Conservation (phyloP, 2,329 filamentous ascomycete species). For the Chrysosporium keratinophilum region DNA sequence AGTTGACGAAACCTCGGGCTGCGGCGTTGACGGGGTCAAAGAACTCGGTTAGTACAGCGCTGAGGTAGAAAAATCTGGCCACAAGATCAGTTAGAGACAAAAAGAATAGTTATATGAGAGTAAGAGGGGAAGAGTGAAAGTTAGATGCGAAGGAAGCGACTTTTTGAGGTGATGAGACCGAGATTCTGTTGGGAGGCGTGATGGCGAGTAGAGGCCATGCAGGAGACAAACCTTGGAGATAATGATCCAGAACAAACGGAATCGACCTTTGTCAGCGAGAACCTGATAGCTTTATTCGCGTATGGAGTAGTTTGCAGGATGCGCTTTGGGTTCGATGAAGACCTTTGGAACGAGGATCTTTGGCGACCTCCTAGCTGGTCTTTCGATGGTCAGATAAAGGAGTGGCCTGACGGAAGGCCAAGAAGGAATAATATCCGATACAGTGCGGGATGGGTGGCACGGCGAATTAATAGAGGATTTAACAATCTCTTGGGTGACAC, state of each 20-base stretch:
- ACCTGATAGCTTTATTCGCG: neutral
- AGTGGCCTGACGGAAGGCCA: slow-evolving; percentile 8
- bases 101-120: neutral
- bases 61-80: neutral
- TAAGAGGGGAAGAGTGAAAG: neutral
- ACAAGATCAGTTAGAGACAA: neutral
- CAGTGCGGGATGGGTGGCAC: neutral
- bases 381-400: neutral
- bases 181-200: neutral
- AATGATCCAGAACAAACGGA: neutral
- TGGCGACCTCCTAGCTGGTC: neutral
- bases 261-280: neutral
- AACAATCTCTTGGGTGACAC: neutral
- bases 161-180: neutral
- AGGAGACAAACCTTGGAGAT: neutral
- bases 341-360: neutral
- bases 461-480: neutral
- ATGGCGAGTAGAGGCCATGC: neutral
- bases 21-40: too few relatives aligned
- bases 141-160: neutral
- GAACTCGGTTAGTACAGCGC: neutral
- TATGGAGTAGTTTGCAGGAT: neutral
- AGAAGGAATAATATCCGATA: slow-evolving; percentile 3
- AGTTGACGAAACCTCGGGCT: too few relatives aligned
- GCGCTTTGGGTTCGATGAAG: neutral